A percentile compares a stretch with the other conserved stretches of the same genome.
Evolutionary conservation across 441 rosid genomes (phyloP).

Genomic region (Rhodomyrtus psidioides): DNA sequence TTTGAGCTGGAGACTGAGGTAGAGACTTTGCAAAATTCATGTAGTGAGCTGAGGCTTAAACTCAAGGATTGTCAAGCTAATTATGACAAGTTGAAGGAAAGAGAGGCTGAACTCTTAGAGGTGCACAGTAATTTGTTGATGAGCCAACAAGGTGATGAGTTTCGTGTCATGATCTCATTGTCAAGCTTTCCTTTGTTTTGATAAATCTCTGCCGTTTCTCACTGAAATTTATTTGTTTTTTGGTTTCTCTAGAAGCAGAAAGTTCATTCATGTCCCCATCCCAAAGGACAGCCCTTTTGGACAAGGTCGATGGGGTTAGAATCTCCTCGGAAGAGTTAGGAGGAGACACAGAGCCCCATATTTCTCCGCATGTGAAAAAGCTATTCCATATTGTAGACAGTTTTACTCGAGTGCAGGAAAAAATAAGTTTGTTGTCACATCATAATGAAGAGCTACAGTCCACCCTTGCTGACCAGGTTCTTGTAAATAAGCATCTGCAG

Average conservation of each 20-base stretch:
- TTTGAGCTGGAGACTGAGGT: constrained; percentile 47
- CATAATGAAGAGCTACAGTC: constrained; percentile 52
- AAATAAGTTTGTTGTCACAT: constrained; percentile 37
- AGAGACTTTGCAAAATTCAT: constrained; percentile 38
- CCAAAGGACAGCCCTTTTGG: constrained; percentile 44
- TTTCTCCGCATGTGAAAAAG: constrained; percentile 47
- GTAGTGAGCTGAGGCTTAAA: constrained; percentile 39
- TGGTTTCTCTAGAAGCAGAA: constrained; percentile 39
- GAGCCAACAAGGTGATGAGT: constrained; percentile 39
- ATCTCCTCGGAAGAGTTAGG: constrained; percentile 29
- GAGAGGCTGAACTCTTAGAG: constrained; percentile 43
- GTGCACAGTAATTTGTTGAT: constrained; percentile 12
- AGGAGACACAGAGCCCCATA: constrained; percentile 26
- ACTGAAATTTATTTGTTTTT: not conserved
- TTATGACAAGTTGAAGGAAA: constrained; percentile 49
- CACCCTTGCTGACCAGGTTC: constrained; percentile 34
- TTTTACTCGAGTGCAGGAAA: constrained; percentile 40
- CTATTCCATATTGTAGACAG: constrained; percentile 49
- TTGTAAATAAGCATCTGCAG: constrained; percentile 55
- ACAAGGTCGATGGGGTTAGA: constrained; percentile 48
- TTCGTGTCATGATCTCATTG: not conserved
- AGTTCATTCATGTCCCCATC: constrained; percentile 39
- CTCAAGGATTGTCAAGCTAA: constrained; percentile 34
- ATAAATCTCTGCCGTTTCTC: not conserved
- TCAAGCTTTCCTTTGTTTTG: constrained; percentile 7